These are phyloP conservation scores for Coniella lustricola DNA, from an alignment of 2,329 filamentous ascomycete species.

Conservation along the genomic window DNA sequence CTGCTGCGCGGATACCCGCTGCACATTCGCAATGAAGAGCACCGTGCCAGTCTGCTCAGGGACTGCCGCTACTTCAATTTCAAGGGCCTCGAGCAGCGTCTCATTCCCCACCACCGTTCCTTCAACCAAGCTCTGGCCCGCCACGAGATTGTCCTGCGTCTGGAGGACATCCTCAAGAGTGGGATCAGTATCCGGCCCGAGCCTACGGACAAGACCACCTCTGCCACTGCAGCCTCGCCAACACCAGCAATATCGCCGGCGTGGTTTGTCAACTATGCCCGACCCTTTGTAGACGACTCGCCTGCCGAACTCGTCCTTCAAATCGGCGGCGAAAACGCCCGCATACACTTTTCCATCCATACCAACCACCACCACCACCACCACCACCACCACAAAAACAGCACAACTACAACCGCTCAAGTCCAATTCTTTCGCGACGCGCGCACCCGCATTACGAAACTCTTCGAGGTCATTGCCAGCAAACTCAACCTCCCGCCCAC, in stretches of 20 bases:
- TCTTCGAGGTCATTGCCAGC: constrained; percentile 74
- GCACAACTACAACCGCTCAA: constrained; percentile 29
- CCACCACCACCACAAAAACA: constrained; percentile 2
- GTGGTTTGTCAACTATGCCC: constrained; percentile 67
- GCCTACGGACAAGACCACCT: constrained; percentile 28
- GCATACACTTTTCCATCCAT: constrained; percentile 40
- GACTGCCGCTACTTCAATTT: constrained; percentile 93
- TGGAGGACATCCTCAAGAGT: constrained; percentile 85
- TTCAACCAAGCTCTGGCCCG: constrained; percentile 64
- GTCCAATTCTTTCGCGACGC: constrained; percentile 69
- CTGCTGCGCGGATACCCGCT: constrained; percentile 79
- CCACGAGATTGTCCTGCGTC: constrained; percentile 69
- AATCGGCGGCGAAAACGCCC: constrained; percentile 60
- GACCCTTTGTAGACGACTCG: constrained; percentile 76
- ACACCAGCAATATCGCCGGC: constrained; percentile 32
- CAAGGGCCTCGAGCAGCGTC: constrained; percentile 79
- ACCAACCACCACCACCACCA: not conserved
- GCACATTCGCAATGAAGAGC: constrained; percentile 65
- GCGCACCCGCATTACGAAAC: constrained; percentile 60
- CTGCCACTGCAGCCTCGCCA: constrained; percentile 50
- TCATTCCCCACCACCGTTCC: constrained; percentile 69
- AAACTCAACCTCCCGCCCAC: constrained; percentile 65
- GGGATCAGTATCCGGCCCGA: constrained; percentile 60
- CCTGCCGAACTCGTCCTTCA: constrained; percentile 73
- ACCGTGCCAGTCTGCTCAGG: constrained; percentile 69